Evolutionary conservation across 202 grass and related monocot species (phyloP), one percentile per base, ranked within the genome.

Genomic region (Musa balbisiana): DNA sequence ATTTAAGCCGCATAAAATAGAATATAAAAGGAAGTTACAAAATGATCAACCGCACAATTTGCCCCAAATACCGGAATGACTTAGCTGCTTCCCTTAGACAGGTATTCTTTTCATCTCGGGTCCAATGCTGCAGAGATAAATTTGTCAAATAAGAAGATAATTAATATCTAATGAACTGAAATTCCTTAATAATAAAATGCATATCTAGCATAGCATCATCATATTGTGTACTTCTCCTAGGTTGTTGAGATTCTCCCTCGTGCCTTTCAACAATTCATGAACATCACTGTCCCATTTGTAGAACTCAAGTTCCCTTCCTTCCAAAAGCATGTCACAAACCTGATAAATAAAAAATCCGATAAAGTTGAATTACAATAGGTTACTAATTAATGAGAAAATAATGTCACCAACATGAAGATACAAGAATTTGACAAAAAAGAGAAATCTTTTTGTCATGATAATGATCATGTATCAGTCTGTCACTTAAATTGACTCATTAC

Each of bases 41-140:
- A 53, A 95, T 82, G 23, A 99, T 92, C 71, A 92, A 83, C 49
- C 95, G 95, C 55, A 90, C 69, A 11, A 95, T 92, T 51, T 75
- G 84, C 17, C 89, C 95, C 70, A 84, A 60, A 81, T 82, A 87
- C 63, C 85, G 83, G 68, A 95, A 95, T 69, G 91, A 94, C 83
- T 94, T 99, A 17, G 69, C 64, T 55, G 89, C 75, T 83, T 98
- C 94, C 82, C 81, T 92, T 75, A 99, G 83, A 80, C 95, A 94
- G 65, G 80, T 76, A 67, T 85, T 94, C 82, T 90, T 95, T 75
- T 88, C 89, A 71, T 95, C 87, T 52, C 95, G 85, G 72, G 89
- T 80, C 91, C 91, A 99, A 51, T 99, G 89, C 91, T 95, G 87
- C 69, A 84, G 10, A 20, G 24, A 25, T 53, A 52, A 43, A 80